Base-by-base conservation (phyloP, 441 rosid genomes). In the Populus hybrid region DNA sequence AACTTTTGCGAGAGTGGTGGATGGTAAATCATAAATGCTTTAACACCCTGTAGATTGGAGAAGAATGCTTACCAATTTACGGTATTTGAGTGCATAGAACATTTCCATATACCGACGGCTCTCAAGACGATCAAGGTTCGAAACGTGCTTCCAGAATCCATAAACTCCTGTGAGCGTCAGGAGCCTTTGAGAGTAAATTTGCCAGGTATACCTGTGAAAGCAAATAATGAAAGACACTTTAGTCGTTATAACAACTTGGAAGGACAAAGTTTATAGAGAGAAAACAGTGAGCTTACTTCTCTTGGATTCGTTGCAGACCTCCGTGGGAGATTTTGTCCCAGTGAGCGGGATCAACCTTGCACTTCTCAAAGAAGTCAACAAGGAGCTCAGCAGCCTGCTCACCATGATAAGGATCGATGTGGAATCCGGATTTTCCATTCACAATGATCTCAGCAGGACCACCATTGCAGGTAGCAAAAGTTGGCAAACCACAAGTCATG, bases 381-480 rank as follows among this genome's bases (percentile, higher is more conserved):
- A 95, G 89, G 61, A 76, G 88, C 70, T 90, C 89, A 0, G 97
- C 94, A 5, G 98, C 99, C 81, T 92, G 90, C 8, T 86, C 94
- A 14, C 98, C 98, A 7, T 95, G 97, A 86, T 93, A 93, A 10
- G 99, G 98, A 78, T 95, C 98, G 24, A 95, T 93, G 68, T 95
- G 89, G 93, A 83, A 95, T 12, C 99, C 99, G 0, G 98, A 95
- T 78, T 90, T 89, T 3, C 97, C 95, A 2, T 93, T 81, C 68
- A 90, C 97, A 18, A 93, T 91, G 77, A 94, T 94, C 89, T 93
- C 99, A 38, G 99, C 99, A 0, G 99, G 99, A 14, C 99, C 99
- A 45, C 99, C 98, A 12, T 92, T 89, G 79, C 94, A 90, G 9
- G 99, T 94, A 3, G 99, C 99, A 31, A 94, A 91, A 14, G 98